A percentile compares a stretch with the other conserved stretches of the same genome.
phyloP scores from a whole-genome alignment of 345 rosid genomes.

The Brassica rapa region DNA sequence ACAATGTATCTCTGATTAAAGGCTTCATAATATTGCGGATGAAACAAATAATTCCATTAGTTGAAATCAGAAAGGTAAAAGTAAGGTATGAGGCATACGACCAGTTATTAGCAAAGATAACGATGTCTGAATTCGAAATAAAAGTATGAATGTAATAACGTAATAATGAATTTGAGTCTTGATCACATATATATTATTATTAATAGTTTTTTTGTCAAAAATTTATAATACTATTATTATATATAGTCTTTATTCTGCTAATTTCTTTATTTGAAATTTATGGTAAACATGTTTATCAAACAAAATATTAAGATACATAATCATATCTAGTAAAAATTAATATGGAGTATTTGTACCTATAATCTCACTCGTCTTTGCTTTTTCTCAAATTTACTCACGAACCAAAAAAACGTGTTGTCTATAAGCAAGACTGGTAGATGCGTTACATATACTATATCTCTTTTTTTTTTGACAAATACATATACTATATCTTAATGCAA shows the following conservation, averaged over 20 bases:
- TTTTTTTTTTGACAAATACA: neutral
- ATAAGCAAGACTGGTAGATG: neutral
- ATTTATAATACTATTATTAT: neutral
- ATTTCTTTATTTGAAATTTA: neutral
- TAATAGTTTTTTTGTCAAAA: neutral
- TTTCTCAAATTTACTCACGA: neutral
- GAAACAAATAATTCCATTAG: neutral
- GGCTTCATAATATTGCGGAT: neutral
- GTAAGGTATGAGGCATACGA: neutral
- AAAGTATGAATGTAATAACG: neutral
- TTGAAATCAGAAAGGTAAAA: neutral
- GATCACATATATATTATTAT: neutral
- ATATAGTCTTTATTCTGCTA: neutral
- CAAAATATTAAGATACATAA: too few relatives aligned
- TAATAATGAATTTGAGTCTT: neutral
- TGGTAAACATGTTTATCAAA: slow-evolving; percentile 1
- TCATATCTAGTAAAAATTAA: neutral
- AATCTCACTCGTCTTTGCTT: neutral
- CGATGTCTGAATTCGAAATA: neutral
- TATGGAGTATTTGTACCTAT: neutral
- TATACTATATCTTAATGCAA: neutral
- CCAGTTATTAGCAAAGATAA: too few relatives aligned
- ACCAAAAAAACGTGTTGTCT: neutral
- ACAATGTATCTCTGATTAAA: slow-evolving; percentile 2
- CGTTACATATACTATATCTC: neutral